Evolutionary conservation across 2,329 filamentous ascomycete species (phyloP).

Genomic region (Clarireedia hainanense): DNA sequence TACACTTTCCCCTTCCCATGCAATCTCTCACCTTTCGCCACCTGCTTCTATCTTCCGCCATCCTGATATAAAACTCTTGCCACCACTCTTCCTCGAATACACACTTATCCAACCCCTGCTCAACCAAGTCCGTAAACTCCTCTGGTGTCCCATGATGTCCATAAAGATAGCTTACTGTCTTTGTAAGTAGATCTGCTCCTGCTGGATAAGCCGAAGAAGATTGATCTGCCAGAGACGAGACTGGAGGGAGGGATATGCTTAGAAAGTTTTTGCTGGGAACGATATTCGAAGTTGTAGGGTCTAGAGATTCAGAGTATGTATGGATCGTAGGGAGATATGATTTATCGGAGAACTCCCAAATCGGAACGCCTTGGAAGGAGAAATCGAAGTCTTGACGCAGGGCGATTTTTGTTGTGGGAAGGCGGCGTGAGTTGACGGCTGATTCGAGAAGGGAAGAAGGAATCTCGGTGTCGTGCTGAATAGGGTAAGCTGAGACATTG

Average conservation of each 20-base stretch:
- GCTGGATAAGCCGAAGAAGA: neutral
- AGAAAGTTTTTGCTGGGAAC: neutral
- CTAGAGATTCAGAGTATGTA: neutral
- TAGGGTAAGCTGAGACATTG: constrained; percentile 18
- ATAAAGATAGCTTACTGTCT: neutral
- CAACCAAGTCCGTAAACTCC: neutral
- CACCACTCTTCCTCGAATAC: constrained; percentile 17
- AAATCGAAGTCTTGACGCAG: constrained; percentile 25
- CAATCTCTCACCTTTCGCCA: constrained; percentile 17
- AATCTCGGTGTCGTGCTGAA: constrained; percentile 1
- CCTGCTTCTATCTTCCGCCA: constrained; percentile 12
- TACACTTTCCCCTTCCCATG: constrained; percentile 20
- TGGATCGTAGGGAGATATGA: neutral
- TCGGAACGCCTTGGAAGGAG: constrained; percentile 21
- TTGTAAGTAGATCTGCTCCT: neutral
- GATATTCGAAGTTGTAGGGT: neutral
- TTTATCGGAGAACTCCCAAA: constrained; percentile 23
- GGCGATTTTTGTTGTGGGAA: constrained; percentile 5
- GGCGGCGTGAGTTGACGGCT: neutral
- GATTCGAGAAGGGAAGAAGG: neutral
- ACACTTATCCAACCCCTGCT: neutral
- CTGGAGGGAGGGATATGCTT: neutral
- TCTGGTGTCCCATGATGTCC: neutral
- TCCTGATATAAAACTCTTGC: constrained; percentile 11
- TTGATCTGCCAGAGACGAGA: neutral